Conservation (phyloP, 2,329 filamentous ascomycete species). For the Penicillium olsonii region DNA sequence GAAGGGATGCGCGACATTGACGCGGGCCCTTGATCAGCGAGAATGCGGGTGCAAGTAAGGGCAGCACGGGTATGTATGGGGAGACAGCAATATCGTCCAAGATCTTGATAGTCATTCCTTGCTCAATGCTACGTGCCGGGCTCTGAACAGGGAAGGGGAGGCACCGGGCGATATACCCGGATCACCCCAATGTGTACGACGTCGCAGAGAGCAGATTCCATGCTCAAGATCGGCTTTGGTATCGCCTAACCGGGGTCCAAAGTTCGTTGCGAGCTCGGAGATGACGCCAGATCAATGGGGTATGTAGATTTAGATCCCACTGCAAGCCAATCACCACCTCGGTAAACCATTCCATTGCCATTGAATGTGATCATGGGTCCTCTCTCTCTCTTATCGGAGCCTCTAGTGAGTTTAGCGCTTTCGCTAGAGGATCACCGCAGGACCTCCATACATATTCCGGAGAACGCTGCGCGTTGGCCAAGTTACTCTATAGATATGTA, state of each 20-base stretch:
- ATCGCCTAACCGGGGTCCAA: neutral
- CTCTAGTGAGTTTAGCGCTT: neutral
- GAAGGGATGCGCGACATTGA: conserved; percentile 31
- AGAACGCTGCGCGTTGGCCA: too few relatives aligned
- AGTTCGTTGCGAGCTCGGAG: conserved; percentile 1
- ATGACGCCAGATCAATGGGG: conserved; percentile 2
- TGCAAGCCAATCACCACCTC: conserved; percentile 19
- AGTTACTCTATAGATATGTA: neutral
- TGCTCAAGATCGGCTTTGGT: neutral
- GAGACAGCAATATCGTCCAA: conserved; percentile 1
- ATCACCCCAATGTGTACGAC: neutral
- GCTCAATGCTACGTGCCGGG: conserved; percentile 16
- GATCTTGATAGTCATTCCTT: conserved; percentile 21
- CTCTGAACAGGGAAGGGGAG: too few relatives aligned
- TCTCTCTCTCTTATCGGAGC: neutral
- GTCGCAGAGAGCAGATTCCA: neutral
- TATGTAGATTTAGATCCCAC: neutral
- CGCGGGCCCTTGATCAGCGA: conserved; percentile 26
- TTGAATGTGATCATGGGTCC: neutral
- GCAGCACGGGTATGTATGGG: conserved; percentile 16
- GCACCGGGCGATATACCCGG: neutral
- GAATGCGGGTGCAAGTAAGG: conserved; percentile 28
- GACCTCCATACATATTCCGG: neutral
- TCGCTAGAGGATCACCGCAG: neutral
- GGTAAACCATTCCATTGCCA: conserved; percentile 1